Base-by-base conservation (phyloP, 805 yeast genomes). In the Starmerella riodocensis region DNA sequence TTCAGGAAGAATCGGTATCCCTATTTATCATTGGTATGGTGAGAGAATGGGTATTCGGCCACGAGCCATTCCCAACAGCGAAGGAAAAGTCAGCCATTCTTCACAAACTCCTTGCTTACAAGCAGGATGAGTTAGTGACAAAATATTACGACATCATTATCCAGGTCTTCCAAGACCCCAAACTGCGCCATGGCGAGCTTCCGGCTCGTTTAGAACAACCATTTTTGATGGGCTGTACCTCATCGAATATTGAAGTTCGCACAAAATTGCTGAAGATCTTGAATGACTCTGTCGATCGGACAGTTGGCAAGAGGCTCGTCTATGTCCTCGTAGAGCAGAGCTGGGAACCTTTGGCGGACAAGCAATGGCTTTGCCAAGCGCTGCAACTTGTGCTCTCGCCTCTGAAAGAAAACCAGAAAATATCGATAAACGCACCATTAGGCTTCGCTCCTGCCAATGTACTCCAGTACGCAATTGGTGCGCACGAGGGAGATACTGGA, bases 121-220 rank as follows among this genome's bases (percentile, higher is more conserved):
- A 93, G 3, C 94, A 88, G 53, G 34, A 37, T 4, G 73, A 81
- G 1, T 58, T 75, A 17, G 76, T 93, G 0, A 76, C 75, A 47
- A 76, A 78, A 42, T 88, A 82, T 55, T 88, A 86, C 52, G 78
- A 76, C 50, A 81, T 91, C 21, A 78, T 93, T 46, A 75, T 86
- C 23, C 93, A 81, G 49, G 76, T 91, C 19, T 93, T 88, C 58
- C 83, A 79, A 47, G 85, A 82, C 48, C 76, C 78, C 31, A 64
- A 77, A 1, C 68, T 85, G 51, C 73, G 80, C 19, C 73, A 84
- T 48, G 76, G 94, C 1, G 99, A 91, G 54, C 69, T 91, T 22
- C 84, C 96, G 0, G 88, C 85, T 13, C 67, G 98, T 39, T 76
- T 91, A 82, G 99, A 91, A 56, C 96, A 86, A 57, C 93, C 97